Conservation (phyloP, 306 rosid species). For the Lablab purpureus region DNA sequence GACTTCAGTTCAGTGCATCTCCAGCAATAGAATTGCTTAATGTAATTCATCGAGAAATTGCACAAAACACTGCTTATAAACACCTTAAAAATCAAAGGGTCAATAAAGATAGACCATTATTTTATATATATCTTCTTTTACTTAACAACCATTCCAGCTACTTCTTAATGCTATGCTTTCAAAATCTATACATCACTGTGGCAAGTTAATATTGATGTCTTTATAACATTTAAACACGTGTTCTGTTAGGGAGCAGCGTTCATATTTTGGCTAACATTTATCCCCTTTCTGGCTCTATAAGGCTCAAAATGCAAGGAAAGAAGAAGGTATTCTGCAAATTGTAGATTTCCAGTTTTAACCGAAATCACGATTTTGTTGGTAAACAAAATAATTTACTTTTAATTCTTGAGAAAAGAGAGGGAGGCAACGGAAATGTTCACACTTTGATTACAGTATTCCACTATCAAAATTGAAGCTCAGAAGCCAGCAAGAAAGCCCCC, state of each 20-base stretch:
- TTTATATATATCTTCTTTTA: background rate
- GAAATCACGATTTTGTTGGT: too few relatives aligned
- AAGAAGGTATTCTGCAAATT: too few relatives aligned
- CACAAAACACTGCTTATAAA: conserved; percentile 21
- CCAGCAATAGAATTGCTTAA: conserved; percentile 14
- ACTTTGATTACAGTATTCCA: too few relatives aligned
- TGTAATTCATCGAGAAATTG: conserved; percentile 9
- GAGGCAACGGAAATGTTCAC: too few relatives aligned
- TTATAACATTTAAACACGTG: background rate
- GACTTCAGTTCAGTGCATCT: conserved; percentile 22
- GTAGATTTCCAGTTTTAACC: too few relatives aligned
- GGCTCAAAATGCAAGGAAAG: background rate
- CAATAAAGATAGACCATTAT: background rate
- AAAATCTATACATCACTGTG: too few relatives aligned
- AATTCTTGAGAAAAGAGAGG: too few relatives aligned
- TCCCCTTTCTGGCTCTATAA: too few relatives aligned
- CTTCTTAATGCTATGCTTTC: background rate
- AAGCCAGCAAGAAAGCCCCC: too few relatives aligned
- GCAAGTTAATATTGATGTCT: background rate
- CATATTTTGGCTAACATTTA: background rate
- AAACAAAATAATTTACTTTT: too few relatives aligned
- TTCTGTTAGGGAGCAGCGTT: background rate
- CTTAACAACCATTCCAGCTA: background rate
- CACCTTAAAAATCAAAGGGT: conserved; percentile 14
- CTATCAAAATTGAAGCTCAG: too few relatives aligned